Conservation (phyloP, 78 protist species). For the Planoprotostelium fungivorum region DNA sequence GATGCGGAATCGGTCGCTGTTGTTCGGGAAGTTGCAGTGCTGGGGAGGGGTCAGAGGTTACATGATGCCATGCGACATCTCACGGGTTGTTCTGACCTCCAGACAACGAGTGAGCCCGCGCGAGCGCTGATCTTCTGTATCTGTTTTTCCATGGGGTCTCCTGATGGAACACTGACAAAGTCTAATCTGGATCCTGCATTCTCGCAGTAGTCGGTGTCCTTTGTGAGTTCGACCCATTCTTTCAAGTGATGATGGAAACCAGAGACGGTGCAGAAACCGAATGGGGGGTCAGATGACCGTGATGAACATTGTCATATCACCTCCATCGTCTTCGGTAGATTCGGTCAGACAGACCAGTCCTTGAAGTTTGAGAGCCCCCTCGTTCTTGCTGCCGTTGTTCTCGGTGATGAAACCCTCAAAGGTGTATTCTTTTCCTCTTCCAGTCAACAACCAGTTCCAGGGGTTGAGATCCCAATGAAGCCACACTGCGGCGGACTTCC, state of each 20-base stretch:
- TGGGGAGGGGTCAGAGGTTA: neutral
- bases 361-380: neutral
- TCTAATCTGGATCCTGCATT: neutral
- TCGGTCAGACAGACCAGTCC: slow-evolving; percentile 6
- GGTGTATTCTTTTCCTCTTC: neutral
- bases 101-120: neutral
- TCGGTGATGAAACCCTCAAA: slow-evolving; percentile 4
- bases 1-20: slow-evolving; percentile 2
- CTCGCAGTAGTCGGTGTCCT: neutral
- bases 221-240: neutral
- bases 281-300: neutral
- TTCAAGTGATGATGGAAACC: neutral
- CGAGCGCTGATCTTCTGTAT: neutral
- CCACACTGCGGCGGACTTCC: neutral
- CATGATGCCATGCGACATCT: neutral
- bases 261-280: neutral
- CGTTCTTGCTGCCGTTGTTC: slow-evolving; percentile 1
- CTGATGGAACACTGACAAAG: neutral
- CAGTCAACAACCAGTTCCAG: slow-evolving; percentile 2
- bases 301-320: neutral
- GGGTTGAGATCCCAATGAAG: slow-evolving; percentile 3
- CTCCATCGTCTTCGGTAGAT: slow-evolving; percentile 6
- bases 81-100: slow-evolving; percentile 9
- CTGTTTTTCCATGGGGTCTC: slow-evolving; percentile 5
- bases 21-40: slow-evolving; percentile 6